phyloP scores from a whole-genome alignment of 345 rosid genomes.

The Pistacia integerrima region DNA sequence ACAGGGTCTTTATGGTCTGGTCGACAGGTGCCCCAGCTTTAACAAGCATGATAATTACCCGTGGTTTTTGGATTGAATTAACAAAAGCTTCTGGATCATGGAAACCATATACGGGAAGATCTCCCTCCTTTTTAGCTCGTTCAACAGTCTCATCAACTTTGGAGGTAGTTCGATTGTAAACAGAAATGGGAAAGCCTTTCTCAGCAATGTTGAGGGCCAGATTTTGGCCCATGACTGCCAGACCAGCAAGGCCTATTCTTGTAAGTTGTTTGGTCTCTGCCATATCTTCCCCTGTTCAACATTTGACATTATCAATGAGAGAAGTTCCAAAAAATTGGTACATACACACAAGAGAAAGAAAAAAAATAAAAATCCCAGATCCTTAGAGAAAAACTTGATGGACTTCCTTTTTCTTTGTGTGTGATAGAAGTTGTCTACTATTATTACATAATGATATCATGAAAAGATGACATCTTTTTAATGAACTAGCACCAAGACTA shows the following conservation, averaged over 20 bases:
- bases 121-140: slow-evolving; percentile 83
- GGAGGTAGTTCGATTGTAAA: slow-evolving; percentile 85
- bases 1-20: slow-evolving; percentile 82
- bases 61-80: slow-evolving; percentile 80
- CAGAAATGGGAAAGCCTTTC: slow-evolving; percentile 97
- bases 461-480: background rate
- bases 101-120: slow-evolving; percentile 79
- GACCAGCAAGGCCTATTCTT: slow-evolving; percentile 92
- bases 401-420: no score
- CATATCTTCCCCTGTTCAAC: slow-evolving; percentile 49
- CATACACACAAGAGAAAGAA: background rate
- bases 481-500: background rate
- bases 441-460: no score
- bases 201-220: slow-evolving; percentile 90
- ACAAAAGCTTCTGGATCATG: slow-evolving; percentile 85
- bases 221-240: slow-evolving; percentile 99
- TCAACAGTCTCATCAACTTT: slow-evolving; percentile 91
- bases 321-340: slow-evolving; percentile 1
- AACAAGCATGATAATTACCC: slow-evolving; percentile 93
- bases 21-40: slow-evolving; percentile 97
- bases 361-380: background rate
- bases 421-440: no score
- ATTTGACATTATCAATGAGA: slow-evolving; percentile 19
- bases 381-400: background rate
- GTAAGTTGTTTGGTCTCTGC: slow-evolving; percentile 53